Percentiles rank a stretch among this genome's conserved stretches.
These are phyloP conservation scores for Rubia peregrina DNA, from an alignment of 305 asterid species.

Conservation along the genomic window DNA sequence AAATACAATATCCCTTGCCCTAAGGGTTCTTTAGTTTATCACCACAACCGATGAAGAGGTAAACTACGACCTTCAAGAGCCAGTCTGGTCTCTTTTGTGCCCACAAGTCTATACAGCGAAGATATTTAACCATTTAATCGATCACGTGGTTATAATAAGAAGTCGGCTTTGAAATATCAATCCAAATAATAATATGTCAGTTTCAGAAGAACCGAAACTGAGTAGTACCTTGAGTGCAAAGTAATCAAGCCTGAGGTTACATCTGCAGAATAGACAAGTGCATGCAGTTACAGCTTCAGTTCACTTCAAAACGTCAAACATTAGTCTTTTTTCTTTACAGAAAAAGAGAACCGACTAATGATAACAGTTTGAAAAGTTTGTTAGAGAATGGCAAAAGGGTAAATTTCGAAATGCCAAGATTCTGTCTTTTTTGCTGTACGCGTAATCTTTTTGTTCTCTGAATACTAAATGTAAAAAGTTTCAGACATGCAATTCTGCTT, in stretches of 20 bases:
- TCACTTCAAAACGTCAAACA: conserved; percentile 8
- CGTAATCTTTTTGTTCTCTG: neutral
- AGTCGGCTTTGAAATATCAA: too few relatives aligned
- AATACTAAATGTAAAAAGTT: conserved; percentile 4
- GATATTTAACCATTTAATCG: too few relatives aligned
- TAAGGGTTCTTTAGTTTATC: too few relatives aligned
- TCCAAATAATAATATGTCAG: too few relatives aligned
- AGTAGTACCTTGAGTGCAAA: neutral
- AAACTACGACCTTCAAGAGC: too few relatives aligned
- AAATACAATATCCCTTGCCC: too few relatives aligned
- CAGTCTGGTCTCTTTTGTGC: too few relatives aligned
- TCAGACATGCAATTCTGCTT: conserved; percentile 8
- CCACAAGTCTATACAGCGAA: too few relatives aligned
- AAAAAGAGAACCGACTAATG: conserved; percentile 13
- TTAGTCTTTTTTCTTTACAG: conserved; percentile 9
- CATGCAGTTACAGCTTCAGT: neutral
- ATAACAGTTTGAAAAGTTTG: conserved; percentile 13
- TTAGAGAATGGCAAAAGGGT: neutral
- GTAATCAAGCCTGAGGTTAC: neutral
- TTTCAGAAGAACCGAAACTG: too few relatives aligned
- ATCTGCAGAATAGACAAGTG: neutral
- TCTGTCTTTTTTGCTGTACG: neutral
- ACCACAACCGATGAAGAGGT: too few relatives aligned
- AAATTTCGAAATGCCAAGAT: neutral
- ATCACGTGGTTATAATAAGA: too few relatives aligned